Evolutionary conservation across 495 filamentous ascomycete genomes (phyloP).

Genomic region (Neurospora hispaniola): DNA sequence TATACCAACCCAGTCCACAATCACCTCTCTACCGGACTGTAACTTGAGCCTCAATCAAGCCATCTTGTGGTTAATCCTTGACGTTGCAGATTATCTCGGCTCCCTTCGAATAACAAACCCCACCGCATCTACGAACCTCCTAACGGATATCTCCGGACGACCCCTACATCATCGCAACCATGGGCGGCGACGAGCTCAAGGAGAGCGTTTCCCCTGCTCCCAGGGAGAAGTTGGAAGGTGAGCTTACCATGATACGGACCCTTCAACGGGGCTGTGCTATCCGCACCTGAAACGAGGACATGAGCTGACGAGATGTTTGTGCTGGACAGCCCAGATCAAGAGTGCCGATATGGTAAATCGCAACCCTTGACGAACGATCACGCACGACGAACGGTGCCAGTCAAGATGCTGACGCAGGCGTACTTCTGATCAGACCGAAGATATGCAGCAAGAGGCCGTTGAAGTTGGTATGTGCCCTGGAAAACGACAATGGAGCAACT

Average conservation of each 20-base stretch:
- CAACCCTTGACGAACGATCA: constrained; percentile 2
- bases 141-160: neutral
- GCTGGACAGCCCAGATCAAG: constrained; percentile 72
- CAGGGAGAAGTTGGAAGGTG: constrained; percentile 31
- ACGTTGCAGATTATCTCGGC: neutral
- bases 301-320: constrained; percentile 1
- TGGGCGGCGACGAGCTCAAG: constrained; percentile 20
- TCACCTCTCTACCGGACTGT: neutral
- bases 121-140: neutral
- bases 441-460: constrained; percentile 91
- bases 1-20: neutral
- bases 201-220: constrained; percentile 20
- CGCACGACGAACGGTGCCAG: neutral
- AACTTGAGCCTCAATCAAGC: neutral
- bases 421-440: constrained; percentile 60
- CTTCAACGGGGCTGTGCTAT: neutral
- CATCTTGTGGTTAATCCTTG: neutral
- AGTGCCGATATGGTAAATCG: constrained; percentile 87
- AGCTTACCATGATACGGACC: neutral
- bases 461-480: constrained; percentile 66
- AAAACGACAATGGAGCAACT: neutral
- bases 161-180: constrained; percentile 6
- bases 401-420: constrained; percentile 15
- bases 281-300: neutral
- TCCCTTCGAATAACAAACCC: neutral